These are phyloP conservation scores for Zangia roseola DNA, from an alignment of 768 basidiomycete genomes.

Conservation along the genomic window DNA sequence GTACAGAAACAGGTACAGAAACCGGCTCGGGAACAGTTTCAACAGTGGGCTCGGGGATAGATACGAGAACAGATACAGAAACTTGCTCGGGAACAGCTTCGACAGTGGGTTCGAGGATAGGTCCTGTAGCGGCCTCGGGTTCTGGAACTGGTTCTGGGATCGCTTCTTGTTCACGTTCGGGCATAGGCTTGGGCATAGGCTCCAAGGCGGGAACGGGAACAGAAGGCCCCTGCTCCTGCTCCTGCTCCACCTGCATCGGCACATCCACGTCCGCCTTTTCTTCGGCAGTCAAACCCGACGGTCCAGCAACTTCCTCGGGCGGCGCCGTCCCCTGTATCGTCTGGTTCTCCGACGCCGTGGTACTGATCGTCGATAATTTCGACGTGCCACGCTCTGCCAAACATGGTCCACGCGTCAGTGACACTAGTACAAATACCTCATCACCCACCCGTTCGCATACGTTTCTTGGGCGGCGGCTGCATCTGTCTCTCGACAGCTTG, in stretches of 20 bases:
- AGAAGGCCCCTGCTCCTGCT: conserved; percentile 4
- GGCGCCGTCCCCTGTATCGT: conserved; percentile 29
- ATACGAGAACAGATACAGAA: background rate
- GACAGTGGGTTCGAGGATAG: background rate
- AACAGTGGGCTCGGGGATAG: background rate
- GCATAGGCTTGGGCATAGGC: background rate
- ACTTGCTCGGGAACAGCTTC: background rate
- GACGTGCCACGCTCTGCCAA: conserved; percentile 38
- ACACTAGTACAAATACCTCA: background rate
- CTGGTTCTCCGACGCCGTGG: conserved; percentile 46
- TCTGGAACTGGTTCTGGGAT: background rate
- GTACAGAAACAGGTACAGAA: background rate
- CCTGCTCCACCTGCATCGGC: conserved; percentile 14
- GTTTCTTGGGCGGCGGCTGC: conserved; percentile 56
- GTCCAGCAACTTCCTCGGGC: conserved; percentile 25
- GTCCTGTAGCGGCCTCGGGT: background rate
- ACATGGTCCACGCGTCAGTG: background rate
- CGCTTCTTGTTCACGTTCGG: background rate
- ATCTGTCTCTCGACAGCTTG: conserved; percentile 42
- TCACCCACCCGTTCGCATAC: conserved; percentile 43
- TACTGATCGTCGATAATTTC: conserved; percentile 46
- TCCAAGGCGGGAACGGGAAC: background rate
- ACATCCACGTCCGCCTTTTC: conserved; percentile 16
- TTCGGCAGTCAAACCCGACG: conserved; percentile 22
- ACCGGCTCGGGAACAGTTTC: background rate